Evolutionary conservation across 768 basidiomycete genomes (phyloP), one percentile per base, ranked within the genome.

Genomic region (Tricholoma matsutake): DNA sequence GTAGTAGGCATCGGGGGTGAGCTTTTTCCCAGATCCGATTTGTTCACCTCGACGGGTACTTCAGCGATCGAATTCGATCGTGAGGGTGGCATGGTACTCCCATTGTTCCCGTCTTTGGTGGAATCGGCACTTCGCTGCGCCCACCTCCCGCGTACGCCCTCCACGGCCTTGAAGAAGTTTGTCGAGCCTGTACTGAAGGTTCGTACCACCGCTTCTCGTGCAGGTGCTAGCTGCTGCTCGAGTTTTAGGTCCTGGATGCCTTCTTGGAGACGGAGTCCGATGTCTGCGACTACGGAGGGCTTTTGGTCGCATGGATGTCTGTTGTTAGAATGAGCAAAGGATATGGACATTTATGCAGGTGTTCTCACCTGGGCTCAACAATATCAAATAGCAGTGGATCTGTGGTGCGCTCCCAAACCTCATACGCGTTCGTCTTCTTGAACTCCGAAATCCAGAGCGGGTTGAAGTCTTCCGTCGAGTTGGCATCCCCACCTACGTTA

Each of bases 281-380:
- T 88, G 67, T 99, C 97, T 4, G 94, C 82, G 4, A 98, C 90
- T 1, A 92, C 86, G 13, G 91, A 91, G 0, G 92, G 90, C 69
- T 92, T 93, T 65, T 93, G 92, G 61, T 88, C 92, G 72, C 96
- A 97, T 39, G 96, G 96, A 73, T 98, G 96, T 54, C 95, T 95
- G 63, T 57, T 55, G 31, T 45, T 14, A 25, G 51, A 22, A 32
- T 35, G 14, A 14, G 28, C 41, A 10, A 32, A 47, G 43, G 56
- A 39, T 61, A 60, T n/a, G 29, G 13, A 49, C 6, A 14, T 20
- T 10, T 18, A 37, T 47, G 22, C 29, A n/a, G 49, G 28, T 18
- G 10, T 5, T 70, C 78, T 28, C 62, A 94, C 94, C 92, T 81
- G 35, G 96, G 92, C 72, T 99, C 97, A 57, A 96, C 84, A 53